Base-by-base conservation (phyloP, 371 early-diverging fungal species). In the Furculomyces boomerangus region DNA sequence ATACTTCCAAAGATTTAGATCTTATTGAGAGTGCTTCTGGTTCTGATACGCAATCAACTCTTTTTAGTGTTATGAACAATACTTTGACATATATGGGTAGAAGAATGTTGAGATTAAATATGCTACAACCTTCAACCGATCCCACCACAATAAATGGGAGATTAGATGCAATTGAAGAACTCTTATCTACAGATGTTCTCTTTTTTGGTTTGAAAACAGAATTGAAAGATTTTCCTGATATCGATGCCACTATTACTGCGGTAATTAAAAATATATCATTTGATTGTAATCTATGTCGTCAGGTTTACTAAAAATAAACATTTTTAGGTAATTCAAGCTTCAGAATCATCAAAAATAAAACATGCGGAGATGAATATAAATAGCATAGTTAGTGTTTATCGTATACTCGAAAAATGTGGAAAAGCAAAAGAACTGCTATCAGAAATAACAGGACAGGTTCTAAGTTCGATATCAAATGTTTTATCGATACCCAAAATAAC, bases 351-450 rank as follows among this genome's bases (percentile, higher is more conserved):
- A 1, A 72, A 68, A 10, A 64, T 79, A 47, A 76, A 78, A 50
- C 71, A 77, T 31, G 69, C 81, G 0, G 83, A 83, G 52, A 70
- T 74, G n/a, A 72, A 75, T 35, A 81, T 88, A 54, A 87, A 83
- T 61, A 77, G 77, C 30, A 62, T 87, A 16, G 72, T 91, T 30
- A 47, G 64, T 2, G 64, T 89, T 22, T 87, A 86, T 57, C 83
- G 80, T 30, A 63, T 74, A 0, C 30, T 90, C 5, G 58, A 65
- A 14, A 47, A 63, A 2, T 64, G 83, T 16, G 46, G 54, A 16
- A 31, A 31, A 0, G 55, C 87, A 2, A 60, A 70, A 0, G 54
- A 57, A 0, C 59, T 63, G 0, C 39, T 84, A 27, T 7, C 10
- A 0, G 44, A 39, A 0, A 62, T 68, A 3, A 53, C 62, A 25